phyloP scores from a whole-genome alignment of 192 early-diverging fungal species.

The Blastocladiella britannica region DNA sequence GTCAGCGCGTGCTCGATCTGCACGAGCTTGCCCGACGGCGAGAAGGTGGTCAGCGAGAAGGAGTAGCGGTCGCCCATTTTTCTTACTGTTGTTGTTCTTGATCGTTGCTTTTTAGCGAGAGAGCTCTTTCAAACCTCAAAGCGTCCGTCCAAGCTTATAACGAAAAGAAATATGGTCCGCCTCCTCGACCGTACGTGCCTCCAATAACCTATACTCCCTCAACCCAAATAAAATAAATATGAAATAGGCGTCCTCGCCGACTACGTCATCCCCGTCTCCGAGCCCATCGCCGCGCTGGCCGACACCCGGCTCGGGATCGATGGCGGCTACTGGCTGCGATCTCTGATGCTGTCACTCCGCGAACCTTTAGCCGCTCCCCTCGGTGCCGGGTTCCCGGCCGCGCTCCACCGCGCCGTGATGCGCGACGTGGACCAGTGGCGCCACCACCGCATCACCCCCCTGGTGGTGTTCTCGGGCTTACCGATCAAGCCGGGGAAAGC shows the following conservation, averaged over 20 bases:
- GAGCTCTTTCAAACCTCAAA: too few species aligned
- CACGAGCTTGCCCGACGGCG: constrained; percentile 92
- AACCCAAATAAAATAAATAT: background rate
- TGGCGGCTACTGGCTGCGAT: constrained; percentile 57
- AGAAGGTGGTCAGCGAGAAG: constrained; percentile 98
- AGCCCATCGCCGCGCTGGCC: constrained; percentile 30
- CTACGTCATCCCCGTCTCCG: constrained; percentile 29
- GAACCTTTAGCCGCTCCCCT: constrained; percentile 38
- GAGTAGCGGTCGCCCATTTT: constrained; percentile 53
- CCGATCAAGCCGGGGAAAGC: constrained; percentile 36
- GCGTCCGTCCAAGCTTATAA: too few species aligned
- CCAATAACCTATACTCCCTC: background rate
- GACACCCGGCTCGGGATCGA: constrained; percentile 58
- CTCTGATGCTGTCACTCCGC: constrained; percentile 20
- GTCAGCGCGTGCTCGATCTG: constrained; percentile 97
- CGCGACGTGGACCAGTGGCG: constrained; percentile 43
- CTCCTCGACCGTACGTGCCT: constrained; percentile 14
- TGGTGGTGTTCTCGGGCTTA: constrained; percentile 60
- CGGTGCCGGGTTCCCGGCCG: constrained; percentile 46
- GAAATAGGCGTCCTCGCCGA: constrained; percentile 14
- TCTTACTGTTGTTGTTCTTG: background rate
- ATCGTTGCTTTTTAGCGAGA: too few species aligned
- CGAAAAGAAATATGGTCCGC: too few species aligned
- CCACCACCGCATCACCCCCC: constrained; percentile 44
- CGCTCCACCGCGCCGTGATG: constrained; percentile 28